phyloP scores from a whole-genome alignment of 345 rosid genomes.

The Populus pruinosa region DNA sequence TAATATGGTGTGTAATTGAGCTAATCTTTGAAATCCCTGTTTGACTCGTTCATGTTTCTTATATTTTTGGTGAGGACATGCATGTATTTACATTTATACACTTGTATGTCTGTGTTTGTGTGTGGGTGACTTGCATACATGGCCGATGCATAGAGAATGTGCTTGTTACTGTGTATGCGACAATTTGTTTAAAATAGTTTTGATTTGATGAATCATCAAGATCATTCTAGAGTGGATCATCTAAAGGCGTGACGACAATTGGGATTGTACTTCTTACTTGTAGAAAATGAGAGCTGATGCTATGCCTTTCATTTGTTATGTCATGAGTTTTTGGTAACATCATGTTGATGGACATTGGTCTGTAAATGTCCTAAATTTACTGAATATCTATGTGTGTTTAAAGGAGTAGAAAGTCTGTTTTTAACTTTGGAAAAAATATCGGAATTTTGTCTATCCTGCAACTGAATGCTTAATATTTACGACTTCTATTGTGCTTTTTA shows the following conservation, averaged over 20 bases:
- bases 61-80: not conserved
- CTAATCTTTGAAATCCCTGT: not conserved
- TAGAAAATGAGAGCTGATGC: not conserved
- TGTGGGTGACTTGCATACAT: not conserved
- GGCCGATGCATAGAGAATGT: not conserved
- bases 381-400: too few relatives aligned
- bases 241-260: not conserved
- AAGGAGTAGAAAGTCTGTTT: not conserved
- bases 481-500: not conserved
- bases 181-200: not conserved
- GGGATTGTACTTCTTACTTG: not conserved
- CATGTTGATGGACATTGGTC: too few relatives aligned
- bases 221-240: not conserved
- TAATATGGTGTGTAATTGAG: not conserved
- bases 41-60: not conserved
- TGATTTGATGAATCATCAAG: not conserved
- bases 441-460: not conserved
- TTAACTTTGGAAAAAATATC: not conserved
- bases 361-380: too few relatives aligned
- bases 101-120: not conserved
- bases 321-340: too few relatives aligned
- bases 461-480: not conserved
- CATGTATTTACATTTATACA: not conserved
- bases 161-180: not conserved
- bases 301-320: too few relatives aligned